phyloP scores from a whole-genome alignment of 176 grass and related monocot species.

The Bolboschoenus planiculmis region DNA sequence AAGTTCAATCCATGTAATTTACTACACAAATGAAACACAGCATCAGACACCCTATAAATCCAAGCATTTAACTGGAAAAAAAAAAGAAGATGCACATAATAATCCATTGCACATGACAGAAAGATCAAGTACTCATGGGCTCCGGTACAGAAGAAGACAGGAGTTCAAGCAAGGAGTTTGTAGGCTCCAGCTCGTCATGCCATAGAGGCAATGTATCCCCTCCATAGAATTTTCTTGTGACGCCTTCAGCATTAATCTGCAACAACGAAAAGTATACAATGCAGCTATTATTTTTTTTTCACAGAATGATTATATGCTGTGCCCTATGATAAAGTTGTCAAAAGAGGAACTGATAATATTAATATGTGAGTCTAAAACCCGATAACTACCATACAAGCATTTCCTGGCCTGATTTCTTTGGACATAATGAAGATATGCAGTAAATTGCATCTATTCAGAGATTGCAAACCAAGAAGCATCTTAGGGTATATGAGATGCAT shows the following conservation, averaged over 20 bases:
- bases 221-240: constrained; percentile 68
- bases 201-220: constrained; percentile 70
- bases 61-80: neutral
- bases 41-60: neutral
- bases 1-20: constrained; percentile 9
- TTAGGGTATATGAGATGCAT: neutral
- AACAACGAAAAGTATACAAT: neutral
- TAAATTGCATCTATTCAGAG: neutral
- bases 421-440: neutral
- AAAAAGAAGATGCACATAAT: neutral
- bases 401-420: neutral
- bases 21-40: constrained; percentile 1
- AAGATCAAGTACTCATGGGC: constrained; percentile 54
- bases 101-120: neutral
- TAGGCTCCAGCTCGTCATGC: constrained; percentile 81
- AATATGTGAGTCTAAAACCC: neutral
- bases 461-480: neutral
- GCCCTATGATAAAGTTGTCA: neutral
- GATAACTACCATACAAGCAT: neutral
- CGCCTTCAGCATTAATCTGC: constrained; percentile 67
- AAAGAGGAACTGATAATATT: neutral
- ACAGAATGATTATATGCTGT: neutral
- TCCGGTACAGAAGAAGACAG: constrained; percentile 58
- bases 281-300: neutral
- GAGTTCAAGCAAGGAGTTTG: constrained; percentile 71